Percentiles rank a stretch among this genome's conserved stretches.
These are phyloP conservation scores for Avena sativa DNA, from an alignment of 176 grass and related monocot genomes.

Conservation along the genomic window DNA sequence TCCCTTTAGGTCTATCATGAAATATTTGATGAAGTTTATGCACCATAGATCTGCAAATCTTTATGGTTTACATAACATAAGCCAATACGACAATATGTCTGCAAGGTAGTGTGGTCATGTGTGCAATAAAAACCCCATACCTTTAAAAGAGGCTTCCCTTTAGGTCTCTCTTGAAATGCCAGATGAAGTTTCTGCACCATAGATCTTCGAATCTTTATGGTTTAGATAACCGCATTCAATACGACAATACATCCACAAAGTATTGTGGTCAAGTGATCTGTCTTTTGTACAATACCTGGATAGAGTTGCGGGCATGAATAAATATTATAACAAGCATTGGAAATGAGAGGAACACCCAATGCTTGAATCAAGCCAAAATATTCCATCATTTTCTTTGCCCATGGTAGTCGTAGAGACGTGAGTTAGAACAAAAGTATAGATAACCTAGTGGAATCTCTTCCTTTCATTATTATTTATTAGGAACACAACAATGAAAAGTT, in stretches of 20 bases:
- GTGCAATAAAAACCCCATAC: not conserved
- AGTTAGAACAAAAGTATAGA: not conserved
- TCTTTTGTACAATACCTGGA: constrained; percentile 63
- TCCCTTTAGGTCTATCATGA: constrained; percentile 43
- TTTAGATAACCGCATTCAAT: constrained; percentile 2
- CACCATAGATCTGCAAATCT: constrained; percentile 72
- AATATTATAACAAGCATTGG: constrained; percentile 79
- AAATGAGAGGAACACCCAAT: constrained; percentile 73
- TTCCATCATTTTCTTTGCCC: constrained; percentile 57
- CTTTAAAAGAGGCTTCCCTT: constrained; percentile 75
- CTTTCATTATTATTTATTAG: too few species aligned
- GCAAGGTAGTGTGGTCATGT: too few species aligned
- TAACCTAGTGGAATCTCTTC: too few species aligned
- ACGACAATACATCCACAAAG: too few species aligned
- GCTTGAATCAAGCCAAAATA: constrained; percentile 64
- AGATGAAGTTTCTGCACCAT: constrained; percentile 80
- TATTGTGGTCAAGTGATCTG: not conserved
- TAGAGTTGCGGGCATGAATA: constrained; percentile 85
- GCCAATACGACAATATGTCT: not conserved
- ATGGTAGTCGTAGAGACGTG: constrained; percentile 35
- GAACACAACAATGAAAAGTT: too few species aligned
- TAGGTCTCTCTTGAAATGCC: constrained; percentile 61
- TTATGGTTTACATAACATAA: constrained; percentile 13
- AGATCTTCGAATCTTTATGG: constrained; percentile 57
- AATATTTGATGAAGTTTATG: constrained; percentile 72